phyloP scores from a whole-genome alignment of 257 asterid genomes.

The Striga asiatica region DNA sequence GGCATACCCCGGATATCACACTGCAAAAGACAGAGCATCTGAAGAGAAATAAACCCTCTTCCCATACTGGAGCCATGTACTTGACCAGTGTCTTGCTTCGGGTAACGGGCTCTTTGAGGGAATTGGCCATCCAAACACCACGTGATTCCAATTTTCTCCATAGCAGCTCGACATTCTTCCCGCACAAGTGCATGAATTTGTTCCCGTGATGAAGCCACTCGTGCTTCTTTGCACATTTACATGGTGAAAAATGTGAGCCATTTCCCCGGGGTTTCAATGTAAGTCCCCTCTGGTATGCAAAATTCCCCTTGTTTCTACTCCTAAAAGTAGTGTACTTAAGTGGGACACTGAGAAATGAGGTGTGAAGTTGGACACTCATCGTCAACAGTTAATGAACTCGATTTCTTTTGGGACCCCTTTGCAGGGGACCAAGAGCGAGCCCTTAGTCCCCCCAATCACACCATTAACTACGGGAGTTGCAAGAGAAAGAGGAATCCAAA shows the following conservation, averaged over 20 bases:
- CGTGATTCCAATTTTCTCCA: slow-evolving; percentile 58
- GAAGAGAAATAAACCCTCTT: slow-evolving; percentile 76
- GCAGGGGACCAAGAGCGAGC: slow-evolving; percentile 86
- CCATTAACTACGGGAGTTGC: slow-evolving; percentile 6
- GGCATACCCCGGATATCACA: slow-evolving; percentile 78
- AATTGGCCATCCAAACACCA: slow-evolving; percentile 48
- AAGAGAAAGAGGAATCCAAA: slow-evolving; percentile 15
- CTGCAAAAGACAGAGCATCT: slow-evolving; percentile 71
- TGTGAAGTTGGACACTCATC: slow-evolving; percentile 47
- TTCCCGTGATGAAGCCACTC: slow-evolving; percentile 66
- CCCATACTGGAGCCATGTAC: slow-evolving; percentile 62
- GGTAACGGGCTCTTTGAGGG: slow-evolving; percentile 57
- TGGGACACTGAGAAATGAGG: slow-evolving; percentile 58
- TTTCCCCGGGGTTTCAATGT: slow-evolving; percentile 22
- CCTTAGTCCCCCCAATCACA: slow-evolving; percentile 54
- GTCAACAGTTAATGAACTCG: slow-evolving; percentile 14
- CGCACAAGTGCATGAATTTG: slow-evolving; percentile 49
- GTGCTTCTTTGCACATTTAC: slow-evolving; percentile 46
- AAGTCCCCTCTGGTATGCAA: slow-evolving; percentile 22
- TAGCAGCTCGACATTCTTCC: slow-evolving; percentile 46
- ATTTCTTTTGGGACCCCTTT: slow-evolving; percentile 28
- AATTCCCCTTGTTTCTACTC: slow-evolving; percentile 23
- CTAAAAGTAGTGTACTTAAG: slow-evolving; percentile 34
- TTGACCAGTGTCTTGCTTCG: slow-evolving; percentile 54
- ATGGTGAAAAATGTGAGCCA: slow-evolving; percentile 26